Evolutionary conservation across 768 basidiomycete genomes (phyloP).

Genomic region (Sarcodon sp.): DNA sequence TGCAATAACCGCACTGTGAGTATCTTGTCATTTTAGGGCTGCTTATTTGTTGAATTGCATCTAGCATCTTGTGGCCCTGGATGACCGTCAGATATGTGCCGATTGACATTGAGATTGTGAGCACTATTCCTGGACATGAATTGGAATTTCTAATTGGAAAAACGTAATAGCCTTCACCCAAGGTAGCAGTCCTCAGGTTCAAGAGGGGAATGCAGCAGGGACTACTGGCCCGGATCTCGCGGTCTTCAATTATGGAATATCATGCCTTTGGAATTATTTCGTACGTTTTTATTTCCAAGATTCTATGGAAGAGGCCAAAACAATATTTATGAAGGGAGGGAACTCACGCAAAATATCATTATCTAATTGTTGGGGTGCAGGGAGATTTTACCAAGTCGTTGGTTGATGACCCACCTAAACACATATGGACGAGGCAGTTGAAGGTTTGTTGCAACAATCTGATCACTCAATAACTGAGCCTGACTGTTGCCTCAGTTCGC

Average conservation of each 20-base stretch:
- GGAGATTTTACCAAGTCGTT: slow-evolving; percentile 30
- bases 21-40: neutral
- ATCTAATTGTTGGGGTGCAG: slow-evolving; percentile 32
- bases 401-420: slow-evolving; percentile 25
- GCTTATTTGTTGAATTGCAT: neutral
- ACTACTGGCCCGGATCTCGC: slow-evolving; percentile 27
- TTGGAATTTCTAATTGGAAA: neutral
- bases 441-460: slow-evolving; percentile 15
- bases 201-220: slow-evolving; percentile 33
- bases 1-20: slow-evolving; percentile 27
- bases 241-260: slow-evolving; percentile 28
- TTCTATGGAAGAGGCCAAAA: neutral
- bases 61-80: slow-evolving; percentile 26
- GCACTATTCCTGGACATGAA: slow-evolving; percentile 7
- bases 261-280: slow-evolving; percentile 31
- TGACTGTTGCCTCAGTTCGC: slow-evolving; percentile 17
- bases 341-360: slow-evolving; percentile 25
- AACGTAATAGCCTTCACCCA: slow-evolving; percentile 22
- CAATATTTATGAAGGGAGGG: slow-evolving; percentile 18
- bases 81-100: slow-evolving; percentile 23
- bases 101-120: slow-evolving; percentile 27
- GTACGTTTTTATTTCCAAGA: slow-evolving; percentile 8
- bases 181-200: slow-evolving; percentile 28
- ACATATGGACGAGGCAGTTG: slow-evolving; percentile 29
- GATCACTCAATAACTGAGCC: neutral